These are phyloP conservation scores for Daucus carota DNA, from an alignment of 129 eudicot species.

Conservation along the genomic window DNA sequence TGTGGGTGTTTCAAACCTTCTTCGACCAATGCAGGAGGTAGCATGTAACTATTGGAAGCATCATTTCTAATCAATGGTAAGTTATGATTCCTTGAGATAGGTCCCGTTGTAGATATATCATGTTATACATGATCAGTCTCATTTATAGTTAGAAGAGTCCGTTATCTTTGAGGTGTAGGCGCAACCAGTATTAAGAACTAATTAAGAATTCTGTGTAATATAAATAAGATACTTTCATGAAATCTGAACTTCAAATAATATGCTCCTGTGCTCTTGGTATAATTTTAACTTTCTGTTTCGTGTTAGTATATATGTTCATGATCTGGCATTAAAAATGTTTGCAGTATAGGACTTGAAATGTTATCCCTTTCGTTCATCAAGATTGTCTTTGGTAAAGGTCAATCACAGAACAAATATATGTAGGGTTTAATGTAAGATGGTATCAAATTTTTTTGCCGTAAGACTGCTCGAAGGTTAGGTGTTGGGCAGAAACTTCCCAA, in stretches of 20 bases:
- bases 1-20: slow-evolving; percentile 77
- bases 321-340: background rate
- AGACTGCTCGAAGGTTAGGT: background rate
- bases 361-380: background rate
- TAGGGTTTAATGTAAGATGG: background rate
- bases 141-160: background rate
- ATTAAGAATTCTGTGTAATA: slow-evolving; percentile 9
- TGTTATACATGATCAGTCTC: slow-evolving; percentile 8
- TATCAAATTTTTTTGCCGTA: background rate
- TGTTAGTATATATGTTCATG: background rate
- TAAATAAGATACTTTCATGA: slow-evolving; percentile 5
- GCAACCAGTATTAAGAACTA: slow-evolving; percentile 1
- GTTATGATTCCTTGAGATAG: background rate
- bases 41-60: slow-evolving; percentile 1
- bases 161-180: background rate
- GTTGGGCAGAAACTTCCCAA: background rate
- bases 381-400: background rate
- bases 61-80: background rate
- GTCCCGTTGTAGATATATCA: slow-evolving; percentile 9
- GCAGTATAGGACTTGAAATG: background rate
- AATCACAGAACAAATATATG: background rate
- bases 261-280: background rate
- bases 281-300: background rate
- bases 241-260: background rate
- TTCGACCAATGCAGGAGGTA: slow-evolving; percentile 23